Percentiles rank a stretch among this genome's conserved stretches.
Evolutionary conservation across 1,284 basidiomycete species (phyloP).

Genomic region (Ustilago trichophora): DNA sequence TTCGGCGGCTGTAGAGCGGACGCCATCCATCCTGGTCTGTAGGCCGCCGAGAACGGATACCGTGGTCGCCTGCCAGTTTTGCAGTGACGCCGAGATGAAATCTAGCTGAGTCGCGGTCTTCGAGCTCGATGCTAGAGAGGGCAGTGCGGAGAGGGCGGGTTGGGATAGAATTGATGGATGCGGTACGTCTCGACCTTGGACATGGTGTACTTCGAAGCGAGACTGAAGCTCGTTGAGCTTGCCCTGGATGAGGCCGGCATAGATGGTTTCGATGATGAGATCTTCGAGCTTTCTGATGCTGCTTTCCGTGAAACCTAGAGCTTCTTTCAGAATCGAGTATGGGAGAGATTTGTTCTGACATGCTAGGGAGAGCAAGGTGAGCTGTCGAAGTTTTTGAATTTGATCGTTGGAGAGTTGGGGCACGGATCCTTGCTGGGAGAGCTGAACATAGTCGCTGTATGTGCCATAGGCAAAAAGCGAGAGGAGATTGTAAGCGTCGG

Average conservation of each 20-base stretch:
- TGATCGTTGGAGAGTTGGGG: conserved; percentile 65
- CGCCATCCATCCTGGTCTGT: conserved; percentile 17
- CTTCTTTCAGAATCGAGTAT: conserved; percentile 29
- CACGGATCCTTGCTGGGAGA: not conserved
- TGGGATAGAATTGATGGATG: conserved; percentile 3
- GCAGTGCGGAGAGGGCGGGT: not conserved
- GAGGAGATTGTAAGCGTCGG: conserved; percentile 70
- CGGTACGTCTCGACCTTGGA: conserved; percentile 82
- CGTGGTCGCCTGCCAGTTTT: conserved; percentile 25
- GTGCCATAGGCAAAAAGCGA: conserved; percentile 89
- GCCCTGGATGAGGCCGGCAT: conserved; percentile 84
- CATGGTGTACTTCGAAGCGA: conserved; percentile 87
- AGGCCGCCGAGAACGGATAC: conserved; percentile 15
- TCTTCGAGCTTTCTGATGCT: conserved; percentile 80
- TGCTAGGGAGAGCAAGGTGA: conserved; percentile 78
- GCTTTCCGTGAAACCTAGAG: conserved; percentile 69
- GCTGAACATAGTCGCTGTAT: conserved; percentile 72
- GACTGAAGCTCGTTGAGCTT: conserved; percentile 89
- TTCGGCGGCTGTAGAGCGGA: conserved; percentile 4
- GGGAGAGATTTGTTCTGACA: conserved; percentile 19
- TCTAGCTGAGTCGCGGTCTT: conserved; percentile 8
- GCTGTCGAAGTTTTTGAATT: conserved; percentile 84
- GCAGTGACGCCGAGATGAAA: conserved; percentile 2
- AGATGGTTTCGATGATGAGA: conserved; percentile 93
- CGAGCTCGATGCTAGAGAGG: not conserved